These are phyloP conservation scores for Ophiocordyceps camponoti-leonardi DNA, from an alignment of 2,329 filamentous ascomycete species.

Conservation along the genomic window DNA sequence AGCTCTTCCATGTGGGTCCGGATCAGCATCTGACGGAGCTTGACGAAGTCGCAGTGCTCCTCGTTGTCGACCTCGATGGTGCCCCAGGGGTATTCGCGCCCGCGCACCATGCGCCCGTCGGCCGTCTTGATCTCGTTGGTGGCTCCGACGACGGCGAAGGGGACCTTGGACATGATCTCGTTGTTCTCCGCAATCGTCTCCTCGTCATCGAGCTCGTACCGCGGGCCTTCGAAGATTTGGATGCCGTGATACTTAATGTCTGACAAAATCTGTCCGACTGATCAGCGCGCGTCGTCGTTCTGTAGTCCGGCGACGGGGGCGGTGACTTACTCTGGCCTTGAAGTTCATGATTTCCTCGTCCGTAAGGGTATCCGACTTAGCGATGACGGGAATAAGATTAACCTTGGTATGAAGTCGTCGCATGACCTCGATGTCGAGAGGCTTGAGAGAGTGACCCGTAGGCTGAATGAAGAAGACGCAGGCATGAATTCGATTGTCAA, in stretches of 20 bases:
- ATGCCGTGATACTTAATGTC: conserved; percentile 96
- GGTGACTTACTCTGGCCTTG: conserved; percentile 73
- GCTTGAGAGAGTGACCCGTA: conserved; percentile 95
- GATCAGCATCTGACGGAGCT: conserved; percentile 99
- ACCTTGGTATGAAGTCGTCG: conserved; percentile 98
- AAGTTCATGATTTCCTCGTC: conserved; percentile 90
- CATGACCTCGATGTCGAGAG: conserved; percentile 98
- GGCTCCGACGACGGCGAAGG: conserved; percentile 93
- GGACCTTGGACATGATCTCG: conserved; percentile 99
- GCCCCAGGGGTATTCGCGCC: conserved; percentile 94
- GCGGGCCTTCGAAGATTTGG: conserved; percentile 96
- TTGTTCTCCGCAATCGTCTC: conserved; percentile 99
- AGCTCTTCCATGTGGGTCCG: conserved; percentile 99
- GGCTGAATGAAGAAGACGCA: conserved; percentile 99
- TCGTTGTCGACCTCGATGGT: conserved; percentile 99
- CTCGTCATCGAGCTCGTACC: conserved; percentile 97
- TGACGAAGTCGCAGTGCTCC: conserved; percentile 99
- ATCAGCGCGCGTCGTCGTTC: neutral
- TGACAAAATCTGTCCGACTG: conserved; percentile 57
- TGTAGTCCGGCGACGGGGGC: neutral
- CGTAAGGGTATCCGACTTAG: conserved; percentile 94
- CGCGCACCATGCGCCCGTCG: conserved; percentile 89
- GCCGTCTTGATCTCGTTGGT: conserved; percentile 84
- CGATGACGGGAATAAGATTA: conserved; percentile 97
- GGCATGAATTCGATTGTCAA: conserved; percentile 96